Evolutionary conservation across 2,329 filamentous ascomycete genomes (phyloP).

Genomic region (Falciphora oryzae): DNA sequence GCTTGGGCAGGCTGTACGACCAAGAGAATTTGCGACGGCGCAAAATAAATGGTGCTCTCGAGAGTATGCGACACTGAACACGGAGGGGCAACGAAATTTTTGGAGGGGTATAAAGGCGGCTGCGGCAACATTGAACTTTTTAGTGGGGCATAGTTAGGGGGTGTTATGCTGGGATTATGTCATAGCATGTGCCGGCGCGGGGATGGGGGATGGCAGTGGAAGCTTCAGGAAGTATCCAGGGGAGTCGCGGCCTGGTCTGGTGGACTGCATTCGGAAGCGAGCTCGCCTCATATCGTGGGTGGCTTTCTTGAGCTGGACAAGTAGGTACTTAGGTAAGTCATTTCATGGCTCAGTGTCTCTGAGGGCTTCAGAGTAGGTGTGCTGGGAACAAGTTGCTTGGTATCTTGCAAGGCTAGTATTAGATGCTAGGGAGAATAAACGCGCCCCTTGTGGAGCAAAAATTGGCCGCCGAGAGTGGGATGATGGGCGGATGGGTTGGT

Average conservation of each 20-base stretch:
- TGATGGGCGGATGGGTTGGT: not conserved
- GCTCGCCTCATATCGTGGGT: not conserved
- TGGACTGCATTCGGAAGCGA: not conserved
- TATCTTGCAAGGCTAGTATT: not conserved
- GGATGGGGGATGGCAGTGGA: not conserved
- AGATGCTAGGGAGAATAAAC: not conserved
- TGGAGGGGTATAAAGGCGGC: conserved; percentile 11
- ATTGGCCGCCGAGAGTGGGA: not conserved
- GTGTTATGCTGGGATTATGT: conserved; percentile 1
- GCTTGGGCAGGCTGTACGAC: not conserved
- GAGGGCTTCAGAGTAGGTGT: too few relatives aligned
- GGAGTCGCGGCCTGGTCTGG: not conserved
- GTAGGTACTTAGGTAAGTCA: not conserved
- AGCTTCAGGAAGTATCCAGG: conserved; percentile 3
- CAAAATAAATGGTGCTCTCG: not conserved
- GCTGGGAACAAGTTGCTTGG: too few relatives aligned
- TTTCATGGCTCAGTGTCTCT: too few relatives aligned
- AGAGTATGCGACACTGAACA: not conserved
- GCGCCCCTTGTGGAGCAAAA: too few relatives aligned
- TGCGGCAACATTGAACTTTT: not conserved
- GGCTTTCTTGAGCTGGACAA: not conserved
- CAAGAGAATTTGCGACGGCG: not conserved
- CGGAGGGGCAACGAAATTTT: conserved; percentile 10
- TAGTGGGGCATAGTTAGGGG: not conserved
- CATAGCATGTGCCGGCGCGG: not conserved